Evolutionary conservation across 2,329 filamentous ascomycete genomes (phyloP), one percentile per base, ranked within the genome.

Genomic region (Aspergillus pseudotamarii): DNA sequence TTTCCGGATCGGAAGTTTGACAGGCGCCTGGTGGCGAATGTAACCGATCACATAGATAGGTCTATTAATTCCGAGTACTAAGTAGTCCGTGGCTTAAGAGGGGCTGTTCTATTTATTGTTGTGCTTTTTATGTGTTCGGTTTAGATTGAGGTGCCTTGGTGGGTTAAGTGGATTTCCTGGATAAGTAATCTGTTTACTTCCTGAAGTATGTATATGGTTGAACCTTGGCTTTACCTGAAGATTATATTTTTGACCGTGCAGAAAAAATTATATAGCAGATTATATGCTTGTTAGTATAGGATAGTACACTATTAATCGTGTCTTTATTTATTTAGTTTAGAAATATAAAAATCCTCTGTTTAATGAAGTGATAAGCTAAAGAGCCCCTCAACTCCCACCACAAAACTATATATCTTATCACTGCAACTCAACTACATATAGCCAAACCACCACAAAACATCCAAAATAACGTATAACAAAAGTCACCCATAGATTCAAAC

Each of bases 101-200:
- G 28, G 19, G 16, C 16, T 51, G 6, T 30, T 30, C 10, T 28
- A 28, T 28, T 16, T n/a, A 9, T 54, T 54, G n/a, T 32, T 21
- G 19, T 16, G 4, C 14, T 9, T 16, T 16, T 6, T 8, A 2
- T 28, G 6, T 8, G 19, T 26, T 41, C n/a, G 51, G 51, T 51
- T 19, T 34, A 12, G 19, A 32, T 32, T 8, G 23, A 28, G 32
- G 14, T 21, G 6, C 14, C 53, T 3, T 16, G 32, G 53, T 16
- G 32, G 23, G 30, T 2, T 26, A 26, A 10, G 38, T 43, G 14
- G 32, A 14, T n/a, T 58, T 46, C 56, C 56, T 30, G 56, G 38
- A 32, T 43, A 45, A 30, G 56, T 46, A 58, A 58, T 58, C 23
- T 46, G 41, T 58, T 58, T 58, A 51, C 28, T n/a, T 9, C n/a